Base-by-base conservation (phyloP, 192 early-diverging fungal species). In the Linnemannia zychae region DNA sequence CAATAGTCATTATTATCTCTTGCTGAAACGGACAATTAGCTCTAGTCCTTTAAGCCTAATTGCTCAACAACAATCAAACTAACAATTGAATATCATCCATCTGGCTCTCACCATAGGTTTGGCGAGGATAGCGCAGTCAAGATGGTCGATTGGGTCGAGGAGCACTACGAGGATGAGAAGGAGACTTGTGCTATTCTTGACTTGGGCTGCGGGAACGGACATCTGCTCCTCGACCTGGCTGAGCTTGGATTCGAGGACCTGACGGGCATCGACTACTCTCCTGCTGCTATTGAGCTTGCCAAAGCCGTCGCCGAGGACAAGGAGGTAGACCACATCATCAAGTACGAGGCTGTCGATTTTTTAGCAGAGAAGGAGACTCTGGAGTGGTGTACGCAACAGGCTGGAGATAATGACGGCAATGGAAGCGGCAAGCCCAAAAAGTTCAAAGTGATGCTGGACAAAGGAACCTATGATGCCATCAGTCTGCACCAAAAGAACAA, bases 381-480 rank as follows among this genome's bases (percentile, higher is more conserved):
- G 66, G 82, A 79, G 57, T 84, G 82, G 82, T 78, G 82, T 48
- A 74, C 82, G 5, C 28, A 60, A 71, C 72, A 84, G 49, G 57
- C 28, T 9, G 40, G 74, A 72, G 50, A 46, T 17, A 7, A 47
- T 24, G 31, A 20, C 44, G 31, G 18, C 24, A 67, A 24, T 12
- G 71, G 31, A 48, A 36, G 72, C 44, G 44, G 50, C 38, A 12
- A 70, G 34, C 66, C 67, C 40, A 74, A 88, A 50, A 79, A 84
- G 66, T 93, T 84, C 81, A 92, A 93, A 60, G 82, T 96, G 16
- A 91, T 96, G 67, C 73, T 99, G 74, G 97, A 99, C 84, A 99
- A 99, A 86, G 97, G 97, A 67, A 98, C 97, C 0, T 97, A 95
- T 78, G 97, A 99, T 86, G 97, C 97, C 5, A 98, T 99, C 40